Percentiles rank a stretch among this genome's conserved stretches.
Evolutionary conservation across 2,329 filamentous ascomycete species (phyloP).

Genomic region (Fusarium bactridioides): DNA sequence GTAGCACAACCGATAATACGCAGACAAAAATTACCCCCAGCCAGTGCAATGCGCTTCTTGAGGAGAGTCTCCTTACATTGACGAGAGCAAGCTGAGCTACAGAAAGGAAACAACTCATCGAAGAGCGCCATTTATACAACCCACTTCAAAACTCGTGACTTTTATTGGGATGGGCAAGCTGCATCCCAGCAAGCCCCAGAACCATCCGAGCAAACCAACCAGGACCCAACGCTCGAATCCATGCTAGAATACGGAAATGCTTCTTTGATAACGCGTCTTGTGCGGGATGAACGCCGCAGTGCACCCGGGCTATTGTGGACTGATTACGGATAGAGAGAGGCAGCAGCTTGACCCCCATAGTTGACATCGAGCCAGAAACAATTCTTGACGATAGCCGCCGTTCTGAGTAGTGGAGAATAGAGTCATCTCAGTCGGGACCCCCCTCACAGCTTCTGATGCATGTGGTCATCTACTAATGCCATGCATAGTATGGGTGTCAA

Average conservation of each 20-base stretch:
- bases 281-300: neutral
- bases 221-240: neutral
- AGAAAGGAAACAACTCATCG: slow-evolving; percentile 24
- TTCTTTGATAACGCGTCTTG: neutral
- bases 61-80: neutral
- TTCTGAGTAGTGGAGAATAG: slow-evolving; percentile 6
- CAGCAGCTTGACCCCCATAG: neutral
- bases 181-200: slow-evolving; percentile 20
- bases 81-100: slow-evolving; percentile 1
- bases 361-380: neutral
- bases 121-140: slow-evolving; percentile 24
- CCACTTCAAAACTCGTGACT: slow-evolving; percentile 6
- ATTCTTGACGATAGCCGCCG: slow-evolving; percentile 19
- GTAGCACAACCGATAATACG: neutral
- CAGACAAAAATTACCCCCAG: neutral
- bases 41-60: neutral
- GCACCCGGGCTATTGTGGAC: neutral
- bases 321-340: neutral
- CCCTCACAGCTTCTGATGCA: neutral
- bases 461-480: neutral
- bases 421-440: slow-evolving; percentile 3
- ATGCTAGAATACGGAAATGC: neutral
- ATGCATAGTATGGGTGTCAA: slow-evolving; percentile 1
- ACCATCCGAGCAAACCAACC: slow-evolving; percentile 6
- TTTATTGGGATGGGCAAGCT: slow-evolving; percentile 32